Evolutionary conservation across 2,329 filamentous ascomycete species (phyloP), one percentile per base, ranked within the genome.

Genomic region (Neofusicoccum umdonicola): DNA sequence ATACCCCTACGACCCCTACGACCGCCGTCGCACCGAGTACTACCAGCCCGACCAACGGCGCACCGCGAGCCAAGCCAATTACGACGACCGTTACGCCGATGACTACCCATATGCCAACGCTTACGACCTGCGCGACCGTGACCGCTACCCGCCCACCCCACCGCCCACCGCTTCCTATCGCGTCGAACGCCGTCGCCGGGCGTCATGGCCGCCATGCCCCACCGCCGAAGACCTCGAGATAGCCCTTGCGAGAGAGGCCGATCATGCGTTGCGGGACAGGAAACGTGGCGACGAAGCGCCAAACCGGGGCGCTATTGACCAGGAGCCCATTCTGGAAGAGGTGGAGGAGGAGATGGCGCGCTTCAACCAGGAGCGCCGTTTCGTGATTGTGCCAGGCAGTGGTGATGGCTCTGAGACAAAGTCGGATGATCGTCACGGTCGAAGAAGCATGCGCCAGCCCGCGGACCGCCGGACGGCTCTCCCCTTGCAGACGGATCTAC

Each of bases 221-320:
- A 87, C 77, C 41, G 88, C 89, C 54, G 90, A 93, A 73, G 90
- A 93, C 72, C 6, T 56, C 22, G 90, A 92, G 74, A 78, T 73
- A 15, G 82, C 80, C 13, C 76, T 91, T 42, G 84, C 84, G 5
- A 86, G 83, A 72, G 90, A 93, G 72, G 77, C 85, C 69, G 80
- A 81, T 31, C 71, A 74, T 48, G 65, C 57, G 54, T 64, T 65
- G 37, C 50, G 63, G 42, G 69, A 68, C 69, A 58, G 74, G 69
- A 48, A 70, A 68, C 62, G 81, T 79, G 64, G 72, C 63, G 88
- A 89, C 68, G 86, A 88, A 65, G 82, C 85, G 34, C 37, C 82
- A 57, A 83, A 84, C 65, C 85, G 85, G 64, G 90, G 90, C 44
- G 84, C 85, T 5, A 76, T 89, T 65, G 88, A 93, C 61, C 90